These are phyloP conservation scores for Fusarium devonianum DNA, from an alignment of 2,329 filamentous ascomycete genomes.

Conservation along the genomic window DNA sequence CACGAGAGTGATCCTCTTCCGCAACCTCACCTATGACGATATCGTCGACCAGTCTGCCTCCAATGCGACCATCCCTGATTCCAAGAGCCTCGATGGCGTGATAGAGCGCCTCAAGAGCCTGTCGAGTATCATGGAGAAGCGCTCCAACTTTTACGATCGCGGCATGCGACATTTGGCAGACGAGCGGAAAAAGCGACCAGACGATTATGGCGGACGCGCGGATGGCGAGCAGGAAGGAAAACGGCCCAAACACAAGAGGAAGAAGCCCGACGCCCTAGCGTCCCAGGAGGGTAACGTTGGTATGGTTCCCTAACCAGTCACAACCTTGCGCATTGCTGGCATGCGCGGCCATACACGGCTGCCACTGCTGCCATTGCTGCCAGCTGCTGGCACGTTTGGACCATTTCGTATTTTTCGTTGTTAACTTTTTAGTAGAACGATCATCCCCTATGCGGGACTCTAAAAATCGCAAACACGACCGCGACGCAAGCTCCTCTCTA, in stretches of 20 bases:
- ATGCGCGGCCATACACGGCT: neutral
- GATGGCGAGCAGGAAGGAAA: slow-evolving; percentile 60
- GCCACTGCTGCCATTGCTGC: slow-evolving; percentile 16
- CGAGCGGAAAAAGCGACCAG: slow-evolving; percentile 68
- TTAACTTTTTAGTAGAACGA: slow-evolving; percentile 51
- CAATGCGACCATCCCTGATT: slow-evolving; percentile 66
- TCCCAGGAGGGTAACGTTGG: slow-evolving; percentile 55
- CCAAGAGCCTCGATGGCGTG: slow-evolving; percentile 69
- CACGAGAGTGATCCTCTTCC: slow-evolving; percentile 65
- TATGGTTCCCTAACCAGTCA: slow-evolving; percentile 30
- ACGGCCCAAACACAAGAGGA: slow-evolving; percentile 77
- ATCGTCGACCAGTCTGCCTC: slow-evolving; percentile 69
- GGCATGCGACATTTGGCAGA: slow-evolving; percentile 75
- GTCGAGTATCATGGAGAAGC: slow-evolving; percentile 70
- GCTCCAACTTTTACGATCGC: slow-evolving; percentile 72
- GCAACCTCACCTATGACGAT: slow-evolving; percentile 71
- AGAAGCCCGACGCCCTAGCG: slow-evolving; percentile 70
- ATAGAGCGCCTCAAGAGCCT: slow-evolving; percentile 70
- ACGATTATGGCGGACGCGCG: slow-evolving; percentile 58
- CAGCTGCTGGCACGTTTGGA: slow-evolving; percentile 8
- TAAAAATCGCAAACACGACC: slow-evolving; percentile 59
- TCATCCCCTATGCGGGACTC: slow-evolving; percentile 62
- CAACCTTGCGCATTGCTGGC: neutral
- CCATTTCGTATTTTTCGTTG: neutral
- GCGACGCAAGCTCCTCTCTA: slow-evolving; percentile 65